phyloP scores from a whole-genome alignment of 1,284 basidiomycete species.

The Phellinidium pouzarii region DNA sequence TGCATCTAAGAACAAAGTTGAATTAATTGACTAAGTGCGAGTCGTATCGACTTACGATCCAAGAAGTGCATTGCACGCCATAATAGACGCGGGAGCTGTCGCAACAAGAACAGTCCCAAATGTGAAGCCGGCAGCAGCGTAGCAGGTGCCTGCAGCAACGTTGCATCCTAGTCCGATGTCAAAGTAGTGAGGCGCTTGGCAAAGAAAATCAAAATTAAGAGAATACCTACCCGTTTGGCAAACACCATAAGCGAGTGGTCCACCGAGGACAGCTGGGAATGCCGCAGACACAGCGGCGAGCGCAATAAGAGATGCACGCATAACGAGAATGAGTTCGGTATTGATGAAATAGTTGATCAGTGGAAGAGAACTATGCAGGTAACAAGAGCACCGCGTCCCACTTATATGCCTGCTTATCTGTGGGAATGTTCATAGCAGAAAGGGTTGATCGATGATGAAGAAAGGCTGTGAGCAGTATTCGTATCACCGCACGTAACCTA shows the following conservation, averaged over 20 bases:
- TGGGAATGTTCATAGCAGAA: too few relatives aligned
- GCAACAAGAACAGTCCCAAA: conserved; percentile 44
- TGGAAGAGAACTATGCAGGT: not conserved
- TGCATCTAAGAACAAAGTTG: too few relatives aligned
- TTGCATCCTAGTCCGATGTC: conserved; percentile 41
- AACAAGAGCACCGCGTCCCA: not conserved
- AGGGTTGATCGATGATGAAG: too few relatives aligned
- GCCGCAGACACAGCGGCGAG: conserved; percentile 19
- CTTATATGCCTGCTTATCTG: not conserved
- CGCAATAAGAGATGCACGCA: conserved; percentile 19
- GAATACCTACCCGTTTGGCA: conserved; percentile 40
- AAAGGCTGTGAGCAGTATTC: too few relatives aligned
- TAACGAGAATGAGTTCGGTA: conserved; percentile 3
- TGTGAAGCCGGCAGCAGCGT: conserved; percentile 42
- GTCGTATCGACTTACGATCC: conserved; percentile 28
- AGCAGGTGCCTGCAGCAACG: conserved; percentile 43
- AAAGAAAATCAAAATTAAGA: not conserved
- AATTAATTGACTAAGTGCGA: not conserved
- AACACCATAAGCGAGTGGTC: conserved; percentile 37
- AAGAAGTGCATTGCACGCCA: conserved; percentile 45
- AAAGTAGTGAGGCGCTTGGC: not conserved
- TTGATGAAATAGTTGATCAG: not conserved
- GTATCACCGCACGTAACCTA: too few relatives aligned
- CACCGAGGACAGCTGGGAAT: conserved; percentile 27
- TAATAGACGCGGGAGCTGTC: conserved; percentile 37